Conservation (phyloP, 768 basidiomycete genomes). For the Lentinula aciculospora region DNA sequence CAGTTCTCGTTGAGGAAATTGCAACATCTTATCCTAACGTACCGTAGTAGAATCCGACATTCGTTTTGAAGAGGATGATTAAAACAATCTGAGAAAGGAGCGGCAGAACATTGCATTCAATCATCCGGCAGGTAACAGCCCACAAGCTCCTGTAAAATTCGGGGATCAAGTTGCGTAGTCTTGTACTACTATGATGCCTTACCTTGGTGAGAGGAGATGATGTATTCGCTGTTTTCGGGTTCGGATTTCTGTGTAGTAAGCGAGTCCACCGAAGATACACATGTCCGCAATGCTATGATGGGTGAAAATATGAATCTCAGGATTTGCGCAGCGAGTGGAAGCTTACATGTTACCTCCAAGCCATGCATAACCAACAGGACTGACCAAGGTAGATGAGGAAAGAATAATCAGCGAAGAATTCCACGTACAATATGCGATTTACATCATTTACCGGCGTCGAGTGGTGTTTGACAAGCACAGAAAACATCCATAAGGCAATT, state of each 20-base stretch:
- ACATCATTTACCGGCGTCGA: not conserved
- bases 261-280: not conserved
- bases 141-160: not conserved
- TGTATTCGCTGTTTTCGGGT: not conserved
- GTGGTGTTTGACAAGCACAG: not conserved
- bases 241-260: constrained; percentile 1
- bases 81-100: not conserved
- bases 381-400: not conserved
- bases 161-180: not conserved
- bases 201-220: not conserved
- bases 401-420: not conserved
- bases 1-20: not conserved
- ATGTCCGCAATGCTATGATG: not conserved
- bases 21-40: not conserved
- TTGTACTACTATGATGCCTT: not conserved
- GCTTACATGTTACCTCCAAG: constrained; percentile 1
- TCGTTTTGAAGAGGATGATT: not conserved
- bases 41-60: not conserved
- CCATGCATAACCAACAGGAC: constrained; percentile 3
- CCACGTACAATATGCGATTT: not conserved
- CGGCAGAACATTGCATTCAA: constrained; percentile 5
- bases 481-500: constrained; percentile 3
- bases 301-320: not conserved
- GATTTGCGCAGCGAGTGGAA: not conserved
- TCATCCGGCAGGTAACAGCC: not conserved